Percentiles rank a stretch among this genome's conserved stretches.
phyloP scores from a whole-genome alignment of 768 basidiomycete genomes.

The Suillus luteus region DNA sequence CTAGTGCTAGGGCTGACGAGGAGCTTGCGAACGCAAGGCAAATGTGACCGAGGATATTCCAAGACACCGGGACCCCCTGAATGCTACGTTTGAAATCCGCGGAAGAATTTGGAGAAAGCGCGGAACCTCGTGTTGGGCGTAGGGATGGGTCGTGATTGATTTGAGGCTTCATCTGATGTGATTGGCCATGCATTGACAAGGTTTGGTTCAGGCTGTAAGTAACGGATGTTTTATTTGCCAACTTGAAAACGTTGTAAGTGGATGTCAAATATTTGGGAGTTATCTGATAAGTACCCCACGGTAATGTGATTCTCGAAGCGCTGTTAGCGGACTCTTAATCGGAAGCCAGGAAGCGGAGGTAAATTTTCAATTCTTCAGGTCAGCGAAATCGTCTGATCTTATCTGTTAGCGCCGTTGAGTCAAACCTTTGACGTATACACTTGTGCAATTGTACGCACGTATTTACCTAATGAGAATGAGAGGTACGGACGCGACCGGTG shows the following conservation, averaged over 20 bases:
- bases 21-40: background rate
- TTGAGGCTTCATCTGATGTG: constrained; percentile 9
- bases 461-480: background rate
- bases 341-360: constrained; percentile 1
- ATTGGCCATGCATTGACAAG: constrained; percentile 7
- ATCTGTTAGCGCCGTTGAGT: background rate
- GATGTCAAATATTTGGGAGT: background rate
- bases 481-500: background rate
- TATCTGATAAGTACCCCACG: constrained; percentile 7
- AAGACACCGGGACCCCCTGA: constrained; percentile 10
- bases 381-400: constrained; percentile 7
- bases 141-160: constrained; percentile 11
- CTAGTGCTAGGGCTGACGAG: constrained; percentile 6
- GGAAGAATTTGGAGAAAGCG: constrained; percentile 11
- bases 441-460: background rate
- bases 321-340: background rate
- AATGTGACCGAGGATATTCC: constrained; percentile 7
- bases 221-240: constrained; percentile 6
- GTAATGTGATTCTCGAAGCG: background rate
- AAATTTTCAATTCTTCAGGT: constrained; percentile 3
- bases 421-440: background rate
- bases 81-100: constrained; percentile 8
- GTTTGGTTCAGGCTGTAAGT: constrained; percentile 4
- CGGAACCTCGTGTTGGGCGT: constrained; percentile 11
- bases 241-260: background rate